A percentile compares a stretch with the other conserved stretches of the same genome.
Evolutionary conservation across 495 filamentous ascomycete genomes (phyloP).

Genomic region (Margaritispora aquatica): DNA sequence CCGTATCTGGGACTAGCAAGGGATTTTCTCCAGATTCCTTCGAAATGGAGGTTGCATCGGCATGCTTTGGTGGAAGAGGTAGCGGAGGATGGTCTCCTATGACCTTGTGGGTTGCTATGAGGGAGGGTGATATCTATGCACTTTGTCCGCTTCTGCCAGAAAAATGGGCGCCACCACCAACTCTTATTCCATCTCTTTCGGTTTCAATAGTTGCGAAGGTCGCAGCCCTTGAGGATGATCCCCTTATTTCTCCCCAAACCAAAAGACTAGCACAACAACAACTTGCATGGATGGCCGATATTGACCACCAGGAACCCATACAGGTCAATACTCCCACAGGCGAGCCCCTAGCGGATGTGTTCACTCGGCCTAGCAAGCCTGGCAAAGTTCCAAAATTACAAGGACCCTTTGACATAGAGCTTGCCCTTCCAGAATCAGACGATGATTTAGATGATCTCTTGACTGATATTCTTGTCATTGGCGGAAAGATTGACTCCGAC

Average conservation of each 20-base stretch:
- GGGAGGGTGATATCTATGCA: slow-evolving; percentile 79
- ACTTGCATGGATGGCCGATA: slow-evolving; percentile 73
- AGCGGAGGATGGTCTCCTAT: slow-evolving; percentile 84
- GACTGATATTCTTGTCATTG: slow-evolving; percentile 48
- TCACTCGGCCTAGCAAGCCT: slow-evolving; percentile 60
- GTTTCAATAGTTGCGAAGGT: slow-evolving; percentile 64
- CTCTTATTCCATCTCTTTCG: slow-evolving; percentile 69
- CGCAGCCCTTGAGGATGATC: slow-evolving; percentile 52
- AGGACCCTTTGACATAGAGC: slow-evolving; percentile 72
- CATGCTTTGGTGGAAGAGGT: slow-evolving; percentile 70
- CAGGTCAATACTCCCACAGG: slow-evolving; percentile 34
- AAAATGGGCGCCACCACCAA: slow-evolving; percentile 73
- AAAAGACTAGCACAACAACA: slow-evolving; percentile 63
- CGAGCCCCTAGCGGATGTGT: slow-evolving; percentile 50
- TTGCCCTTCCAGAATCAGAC: slow-evolving; percentile 55
- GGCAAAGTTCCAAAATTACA: slow-evolving; percentile 73
- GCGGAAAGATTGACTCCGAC: slow-evolving; percentile 45
- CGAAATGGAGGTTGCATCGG: slow-evolving; percentile 83
- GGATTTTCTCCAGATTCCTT: slow-evolving; percentile 77
- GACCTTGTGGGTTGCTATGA: slow-evolving; percentile 90
- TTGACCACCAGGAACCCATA: slow-evolving; percentile 70
- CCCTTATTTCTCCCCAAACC: slow-evolving; percentile 43
- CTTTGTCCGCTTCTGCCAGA: slow-evolving; percentile 81
- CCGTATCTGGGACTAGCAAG: slow-evolving; percentile 62
- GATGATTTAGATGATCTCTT: slow-evolving; percentile 62